These are phyloP conservation scores for Acacia pycnantha DNA, from an alignment of 331 rosid species.

Conservation along the genomic window DNA sequence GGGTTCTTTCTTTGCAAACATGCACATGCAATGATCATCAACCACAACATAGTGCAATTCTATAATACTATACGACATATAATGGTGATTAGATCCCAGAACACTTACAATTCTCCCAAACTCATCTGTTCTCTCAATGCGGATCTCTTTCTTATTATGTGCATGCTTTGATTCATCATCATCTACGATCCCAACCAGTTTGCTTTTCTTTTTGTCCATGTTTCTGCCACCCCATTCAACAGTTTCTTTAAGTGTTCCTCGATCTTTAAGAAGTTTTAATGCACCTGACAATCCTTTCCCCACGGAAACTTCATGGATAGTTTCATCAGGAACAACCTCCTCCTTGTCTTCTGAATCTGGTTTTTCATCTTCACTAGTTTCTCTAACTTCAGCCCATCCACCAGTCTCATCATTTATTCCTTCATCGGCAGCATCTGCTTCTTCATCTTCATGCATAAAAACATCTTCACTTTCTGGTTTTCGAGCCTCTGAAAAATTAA, in stretches of 20 bases:
- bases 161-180: conserved; percentile 61
- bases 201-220: conserved; percentile 98
- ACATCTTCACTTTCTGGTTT: conserved; percentile 79
- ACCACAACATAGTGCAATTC: background rate
- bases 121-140: conserved; percentile 88
- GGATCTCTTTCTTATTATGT: conserved; percentile 75
- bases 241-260: conserved; percentile 88
- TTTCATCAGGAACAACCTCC: conserved; percentile 72
- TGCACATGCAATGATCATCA: background rate
- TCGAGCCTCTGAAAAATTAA: conserved; percentile 58
- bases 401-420: conserved; percentile 54
- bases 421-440: conserved; percentile 46
- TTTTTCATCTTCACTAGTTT: conserved; percentile 49
- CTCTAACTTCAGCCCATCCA: conserved; percentile 92
- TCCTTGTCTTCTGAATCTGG: conserved; percentile 54
- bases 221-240: conserved; percentile 98
- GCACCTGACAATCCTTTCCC: conserved; percentile 95
- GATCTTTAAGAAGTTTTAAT: conserved; percentile 75
- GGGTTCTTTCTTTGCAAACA: background rate
- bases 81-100: background rate
- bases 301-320: conserved; percentile 82
- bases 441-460: conserved; percentile 82
- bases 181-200: conserved; percentile 76
- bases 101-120: conserved; percentile 86
- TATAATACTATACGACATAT: background rate